Base-by-base conservation (phyloP, 23 red algal genomes). In the Gracilaria domingensis region DNA sequence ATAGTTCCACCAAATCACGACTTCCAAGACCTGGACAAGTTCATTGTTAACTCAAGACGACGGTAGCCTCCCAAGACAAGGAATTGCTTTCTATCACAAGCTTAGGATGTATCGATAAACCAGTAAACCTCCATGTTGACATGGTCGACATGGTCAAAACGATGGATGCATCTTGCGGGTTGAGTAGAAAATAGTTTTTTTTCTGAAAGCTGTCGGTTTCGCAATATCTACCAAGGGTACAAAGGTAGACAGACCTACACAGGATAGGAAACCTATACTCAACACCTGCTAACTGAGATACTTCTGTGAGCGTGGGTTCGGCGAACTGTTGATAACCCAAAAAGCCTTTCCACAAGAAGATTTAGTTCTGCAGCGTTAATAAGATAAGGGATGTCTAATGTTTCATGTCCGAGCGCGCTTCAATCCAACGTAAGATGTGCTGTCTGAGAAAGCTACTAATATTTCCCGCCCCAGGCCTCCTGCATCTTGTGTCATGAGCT, bases 391-490 rank as follows among this genome's bases (percentile, higher is more conserved):
- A 62, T 21, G 78, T 77, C 72, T 48, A 54, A 77, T 1, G 37
- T 65, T 66, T 61, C 62, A 77, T 77, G 38, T 49, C 28, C 72
- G 72, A 13, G 87, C 74, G 30, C 87, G 45, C 30, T 90, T 90
- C 24, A 74, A 48, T 36, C 87, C 87, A 32, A 35, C 55, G 74
- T 90, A 81, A 37, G 87, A 74, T 60, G 66, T 90, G 48, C 66
- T 85, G n/a, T 93, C 90, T 24, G 90, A 91, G 66, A 91, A 96
- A 37, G 94, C 94, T 30, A 53, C 32, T 8, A 98, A 70, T 61
- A 98, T 93, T 66, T 98, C 91, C 36, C 66, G 86, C 13, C 90
- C 95, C 23, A 98, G 89, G 21, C 95, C 95, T 38, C 79, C 84
- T 3, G 91, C 79, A 79, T 98, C 95, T 35, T 84, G 82, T 0